Evolutionary conservation across 2,329 filamentous ascomycete genomes (phyloP), one percentile per base, ranked within the genome.

Genomic region (Aureobasidium vineae): DNA sequence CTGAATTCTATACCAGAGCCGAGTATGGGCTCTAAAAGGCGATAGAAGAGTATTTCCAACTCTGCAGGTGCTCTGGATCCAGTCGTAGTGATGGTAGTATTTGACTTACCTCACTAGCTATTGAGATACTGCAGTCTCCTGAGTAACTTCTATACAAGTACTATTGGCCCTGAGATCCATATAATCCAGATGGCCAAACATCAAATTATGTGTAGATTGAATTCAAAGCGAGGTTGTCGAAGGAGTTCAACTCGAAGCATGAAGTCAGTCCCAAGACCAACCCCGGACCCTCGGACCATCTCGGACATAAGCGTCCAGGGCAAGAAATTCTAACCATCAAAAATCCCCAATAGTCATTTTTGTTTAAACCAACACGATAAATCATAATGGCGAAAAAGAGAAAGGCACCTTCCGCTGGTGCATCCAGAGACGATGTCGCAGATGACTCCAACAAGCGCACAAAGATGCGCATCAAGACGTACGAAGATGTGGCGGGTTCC

Each of bases 401-500:
- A 67, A 71, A 71, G 59, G 69, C 69, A 2, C 40, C 69, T 13
- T 53, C 63, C 15, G 43, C 15, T 2, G 60, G 60, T 13, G 33
- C 59, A 26, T 41, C 47, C 21, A 61, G 54, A n/a, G 49, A 36
- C 0, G 31, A 61, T 23, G 59, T 49, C 0, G 43, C n/a, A 41
- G 68, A 70, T 33, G 85, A 65, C 33, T 68, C 56, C n/a, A 68
- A 65, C 61, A 67, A 66, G 43, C 61, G 68, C 54, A 63, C 88
- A 41, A 86, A 87, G 63, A 83, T 92, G 69, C 73, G 75, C 23
- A 79, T 84, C 66, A 78, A 75, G 66, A 88, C 86, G 2, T 94
- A 85, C 77, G 88, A 94, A 77, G 92, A 96, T 78, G 89, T 99
- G 72, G 91, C 93, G 70, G 89, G 97, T 76, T 96, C 92, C 1